Conservation (phyloP, 2,329 filamentous ascomycete species). For the Westerdykella sp. region DNA sequence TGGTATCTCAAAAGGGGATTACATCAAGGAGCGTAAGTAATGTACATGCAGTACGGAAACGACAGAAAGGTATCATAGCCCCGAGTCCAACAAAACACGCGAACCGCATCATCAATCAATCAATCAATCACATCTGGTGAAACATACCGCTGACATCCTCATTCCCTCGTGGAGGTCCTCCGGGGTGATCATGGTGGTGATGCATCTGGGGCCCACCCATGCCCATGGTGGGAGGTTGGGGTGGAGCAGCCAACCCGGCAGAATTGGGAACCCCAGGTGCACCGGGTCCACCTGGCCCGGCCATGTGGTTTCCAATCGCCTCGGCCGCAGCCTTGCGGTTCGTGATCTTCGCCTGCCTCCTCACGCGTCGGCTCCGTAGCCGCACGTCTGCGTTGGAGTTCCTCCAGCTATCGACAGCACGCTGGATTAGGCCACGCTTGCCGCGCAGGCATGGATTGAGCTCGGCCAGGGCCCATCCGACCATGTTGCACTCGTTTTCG, state of each 20-base stretch:
- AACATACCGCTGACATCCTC: constrained; percentile 97
- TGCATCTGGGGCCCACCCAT: constrained; percentile 60
- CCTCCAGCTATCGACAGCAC: constrained; percentile 96
- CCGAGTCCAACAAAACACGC: constrained; percentile 25
- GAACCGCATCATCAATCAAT: constrained; percentile 37
- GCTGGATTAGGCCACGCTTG: constrained; percentile 91
- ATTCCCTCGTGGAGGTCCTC: constrained; percentile 59
- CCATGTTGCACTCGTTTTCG: constrained; percentile 97
- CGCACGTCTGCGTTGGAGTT: constrained; percentile 97
- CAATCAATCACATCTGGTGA: constrained; percentile 69
- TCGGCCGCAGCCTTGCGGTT: constrained; percentile 65
- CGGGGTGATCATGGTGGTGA: constrained; percentile 68
- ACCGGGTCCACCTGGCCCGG: constrained; percentile 56
- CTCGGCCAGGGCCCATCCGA: constrained; percentile 97
- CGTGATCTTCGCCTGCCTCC: constrained; percentile 94
- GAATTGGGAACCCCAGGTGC: constrained; percentile 60
- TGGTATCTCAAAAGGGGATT: constrained; percentile 36
- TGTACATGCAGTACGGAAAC: constrained; percentile 39
- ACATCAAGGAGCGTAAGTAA: constrained; percentile 38
- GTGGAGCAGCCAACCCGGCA: constrained; percentile 54
- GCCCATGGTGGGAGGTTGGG: constrained; percentile 55
- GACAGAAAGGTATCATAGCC: constrained; percentile 38
- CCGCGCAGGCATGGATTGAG: constrained; percentile 85
- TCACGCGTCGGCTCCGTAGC: constrained; percentile 81
- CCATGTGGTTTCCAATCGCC: constrained; percentile 57